phyloP scores from a whole-genome alignment of 2,329 filamentous ascomycete genomes.

The Sporothrix luriei region DNA sequence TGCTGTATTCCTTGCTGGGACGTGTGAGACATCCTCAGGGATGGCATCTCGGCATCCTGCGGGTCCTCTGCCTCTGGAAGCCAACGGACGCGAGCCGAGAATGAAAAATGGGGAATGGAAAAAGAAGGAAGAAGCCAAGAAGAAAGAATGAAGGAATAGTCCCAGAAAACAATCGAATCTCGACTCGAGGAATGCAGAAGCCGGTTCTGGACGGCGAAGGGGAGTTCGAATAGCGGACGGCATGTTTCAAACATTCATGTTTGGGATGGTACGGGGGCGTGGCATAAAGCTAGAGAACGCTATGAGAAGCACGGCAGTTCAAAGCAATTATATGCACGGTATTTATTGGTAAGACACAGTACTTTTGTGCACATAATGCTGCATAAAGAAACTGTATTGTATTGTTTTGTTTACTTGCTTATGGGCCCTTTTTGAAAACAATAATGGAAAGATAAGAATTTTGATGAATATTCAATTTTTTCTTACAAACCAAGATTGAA shows the following conservation, averaged over 20 bases:
- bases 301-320: not conserved
- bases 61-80: not conserved
- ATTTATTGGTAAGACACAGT: not conserved
- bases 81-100: slow-evolving; percentile 13
- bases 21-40: slow-evolving; percentile 16
- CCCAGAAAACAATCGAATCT: not conserved
- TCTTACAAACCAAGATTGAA: too few relatives aligned
- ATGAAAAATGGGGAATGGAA: not conserved
- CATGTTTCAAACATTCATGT: slow-evolving; percentile 12
- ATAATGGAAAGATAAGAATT: too few relatives aligned
- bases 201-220: not conserved
- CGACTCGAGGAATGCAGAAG: not conserved
- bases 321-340: not conserved
- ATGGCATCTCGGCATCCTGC: not conserved
- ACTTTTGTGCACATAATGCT: not conserved
- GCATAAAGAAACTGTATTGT: not conserved
- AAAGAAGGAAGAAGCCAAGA: not conserved
- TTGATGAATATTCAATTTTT: too few relatives aligned
- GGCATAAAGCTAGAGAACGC: not conserved
- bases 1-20: slow-evolving; percentile 15
- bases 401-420: not conserved
- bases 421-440: not conserved
- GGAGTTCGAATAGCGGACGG: not conserved
- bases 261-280: not conserved
- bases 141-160: slow-evolving; percentile 15